Evolutionary conservation across 2,329 filamentous ascomycete species (phyloP).

Genomic region (Ascochyta fabae): DNA sequence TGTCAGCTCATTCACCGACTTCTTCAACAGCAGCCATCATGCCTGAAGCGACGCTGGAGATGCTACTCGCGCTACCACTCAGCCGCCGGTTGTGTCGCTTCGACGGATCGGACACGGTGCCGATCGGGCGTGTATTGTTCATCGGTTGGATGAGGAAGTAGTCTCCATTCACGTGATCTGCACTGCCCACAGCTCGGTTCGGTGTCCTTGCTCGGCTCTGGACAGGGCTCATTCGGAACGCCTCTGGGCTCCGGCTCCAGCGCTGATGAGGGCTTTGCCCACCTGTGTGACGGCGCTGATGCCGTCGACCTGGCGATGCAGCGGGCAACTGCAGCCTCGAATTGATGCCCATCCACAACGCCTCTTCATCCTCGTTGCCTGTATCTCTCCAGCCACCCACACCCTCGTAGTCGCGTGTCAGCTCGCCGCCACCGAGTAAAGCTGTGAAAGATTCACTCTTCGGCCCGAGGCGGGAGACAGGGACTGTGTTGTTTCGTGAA

Average conservation of each 20-base stretch:
- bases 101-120: slow-evolving; percentile 29
- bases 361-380: slow-evolving; percentile 51
- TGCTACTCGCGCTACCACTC: slow-evolving; percentile 36
- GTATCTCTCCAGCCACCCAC: slow-evolving; percentile 51
- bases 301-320: slow-evolving; percentile 35
- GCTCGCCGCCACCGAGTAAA: slow-evolving; percentile 41
- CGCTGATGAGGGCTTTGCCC: slow-evolving; percentile 36
- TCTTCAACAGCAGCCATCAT: slow-evolving; percentile 22
- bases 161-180: slow-evolving; percentile 20
- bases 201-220: slow-evolving; percentile 48
- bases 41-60: slow-evolving; percentile 22
- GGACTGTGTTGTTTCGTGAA: slow-evolving; percentile 28
- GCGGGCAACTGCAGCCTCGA: slow-evolving; percentile 50
- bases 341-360: slow-evolving; percentile 54
- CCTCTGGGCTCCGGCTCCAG: slow-evolving; percentile 42
- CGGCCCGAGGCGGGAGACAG: slow-evolving; percentile 24
- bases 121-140: slow-evolving; percentile 21
- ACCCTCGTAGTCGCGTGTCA: slow-evolving; percentile 52
- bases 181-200: slow-evolving; percentile 22
- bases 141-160: slow-evolving; percentile 39
- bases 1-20: slow-evolving; percentile 11
- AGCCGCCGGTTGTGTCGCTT: slow-evolving; percentile 34
- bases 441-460: slow-evolving; percentile 46
- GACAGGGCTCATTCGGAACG: slow-evolving; percentile 47
- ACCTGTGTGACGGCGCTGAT: slow-evolving; percentile 43